A percentile compares a stretch with the other conserved stretches of the same genome.
Evolutionary conservation across 176 grass and related monocot species (phyloP).

Genomic region (Raddia guianensis): DNA sequence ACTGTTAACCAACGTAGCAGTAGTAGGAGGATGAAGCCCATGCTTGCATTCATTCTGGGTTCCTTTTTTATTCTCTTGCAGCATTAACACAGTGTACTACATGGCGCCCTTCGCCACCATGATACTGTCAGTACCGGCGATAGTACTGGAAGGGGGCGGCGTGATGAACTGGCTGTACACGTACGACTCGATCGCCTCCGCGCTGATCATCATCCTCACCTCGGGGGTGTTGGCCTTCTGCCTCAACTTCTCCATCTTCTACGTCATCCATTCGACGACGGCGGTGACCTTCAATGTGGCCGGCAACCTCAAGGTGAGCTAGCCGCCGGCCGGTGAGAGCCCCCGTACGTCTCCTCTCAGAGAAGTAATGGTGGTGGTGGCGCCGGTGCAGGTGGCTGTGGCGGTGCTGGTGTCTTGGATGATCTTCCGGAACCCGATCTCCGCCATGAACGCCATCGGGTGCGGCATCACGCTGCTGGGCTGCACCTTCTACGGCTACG

Average conservation of each 20-base stretch:
- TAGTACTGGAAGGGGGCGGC: constrained; percentile 58
- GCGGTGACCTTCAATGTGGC: constrained; percentile 86
- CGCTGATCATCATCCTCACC: constrained; percentile 60
- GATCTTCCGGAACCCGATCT: constrained; percentile 96
- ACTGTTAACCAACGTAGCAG: not conserved
- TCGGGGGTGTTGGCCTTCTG: constrained; percentile 75
- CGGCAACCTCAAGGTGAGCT: constrained; percentile 60
- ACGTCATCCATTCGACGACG: constrained; percentile 78
- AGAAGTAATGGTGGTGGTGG: no score
- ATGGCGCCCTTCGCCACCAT: constrained; percentile 87
- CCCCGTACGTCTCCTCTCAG: no score
- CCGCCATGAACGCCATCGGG: constrained; percentile 76
- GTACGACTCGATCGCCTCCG: constrained; percentile 49
- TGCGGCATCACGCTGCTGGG: constrained; percentile 76
- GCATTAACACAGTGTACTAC: constrained; percentile 91
- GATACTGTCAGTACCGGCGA: constrained; percentile 64
- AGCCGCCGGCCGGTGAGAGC: no score
- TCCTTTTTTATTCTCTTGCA: constrained; percentile 5
- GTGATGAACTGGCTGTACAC: constrained; percentile 72
- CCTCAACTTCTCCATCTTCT: constrained; percentile 85
- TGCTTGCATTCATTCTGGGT: not conserved
- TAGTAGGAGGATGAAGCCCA: not conserved
- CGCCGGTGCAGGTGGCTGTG: constrained; percentile 56
- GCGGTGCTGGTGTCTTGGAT: constrained; percentile 90
- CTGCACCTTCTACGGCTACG: constrained; percentile 96